phyloP scores from a whole-genome alignment of 352 stramenopile genomes.

The Lagenidium sp. region DNA sequence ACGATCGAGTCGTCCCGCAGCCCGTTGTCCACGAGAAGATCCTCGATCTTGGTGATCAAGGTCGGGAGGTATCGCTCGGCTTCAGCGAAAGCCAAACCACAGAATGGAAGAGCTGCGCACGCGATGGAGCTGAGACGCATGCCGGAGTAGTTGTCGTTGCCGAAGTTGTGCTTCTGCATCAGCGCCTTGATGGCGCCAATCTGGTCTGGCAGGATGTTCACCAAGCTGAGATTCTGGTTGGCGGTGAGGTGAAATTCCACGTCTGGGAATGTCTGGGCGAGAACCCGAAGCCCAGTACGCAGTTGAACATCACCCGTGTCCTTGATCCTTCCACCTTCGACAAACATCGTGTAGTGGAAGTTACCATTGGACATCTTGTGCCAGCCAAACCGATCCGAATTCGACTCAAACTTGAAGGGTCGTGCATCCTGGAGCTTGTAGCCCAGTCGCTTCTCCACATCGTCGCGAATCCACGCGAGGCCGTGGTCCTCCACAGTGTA shows the following conservation, averaged over 20 bases:
- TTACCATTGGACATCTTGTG: constrained; percentile 55
- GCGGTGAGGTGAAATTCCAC: constrained; percentile 91
- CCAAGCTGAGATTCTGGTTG: constrained; percentile 95
- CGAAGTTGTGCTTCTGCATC: constrained; percentile 89
- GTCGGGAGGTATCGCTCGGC: constrained; percentile 92
- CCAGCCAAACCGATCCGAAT: constrained; percentile 74
- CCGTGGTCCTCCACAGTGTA: constrained; percentile 97
- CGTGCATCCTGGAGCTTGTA: constrained; percentile 88
- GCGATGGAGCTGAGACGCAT: constrained; percentile 89
- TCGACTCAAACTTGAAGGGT: constrained; percentile 56
- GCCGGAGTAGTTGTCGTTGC: constrained; percentile 73
- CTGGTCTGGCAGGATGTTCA: constrained; percentile 88
- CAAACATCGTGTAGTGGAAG: constrained; percentile 79
- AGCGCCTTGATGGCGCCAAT: constrained; percentile 89
- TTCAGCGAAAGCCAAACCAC: constrained; percentile 95
- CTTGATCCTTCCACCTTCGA: constrained; percentile 90
- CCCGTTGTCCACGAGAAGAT: constrained; percentile 84
- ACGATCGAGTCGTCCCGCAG: constrained; percentile 94
- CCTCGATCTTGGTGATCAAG: constrained; percentile 91
- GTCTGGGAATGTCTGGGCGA: constrained; percentile 90
- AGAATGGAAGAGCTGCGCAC: constrained; percentile 94
- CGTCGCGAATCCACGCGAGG: constrained; percentile 89
- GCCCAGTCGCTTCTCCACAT: constrained; percentile 93
- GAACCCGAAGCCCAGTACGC: constrained; percentile 85
- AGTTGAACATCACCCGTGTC: constrained; percentile 83